Evolutionary conservation across 2,329 filamentous ascomycete species (phyloP), one percentile per base, ranked within the genome.

Genomic region (Monosporascus ibericus): DNA sequence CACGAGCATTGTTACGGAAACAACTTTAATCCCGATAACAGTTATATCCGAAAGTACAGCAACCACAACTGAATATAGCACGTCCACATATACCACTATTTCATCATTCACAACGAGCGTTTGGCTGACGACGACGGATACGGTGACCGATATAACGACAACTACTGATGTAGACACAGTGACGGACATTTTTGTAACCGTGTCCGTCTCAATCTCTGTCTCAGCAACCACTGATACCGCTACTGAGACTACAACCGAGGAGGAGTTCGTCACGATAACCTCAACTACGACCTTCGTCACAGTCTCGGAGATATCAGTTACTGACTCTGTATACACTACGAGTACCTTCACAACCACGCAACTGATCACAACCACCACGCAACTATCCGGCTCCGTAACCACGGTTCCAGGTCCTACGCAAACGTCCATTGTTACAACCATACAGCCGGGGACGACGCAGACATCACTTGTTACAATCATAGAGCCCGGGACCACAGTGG

Each of bases 341-440:
- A 53, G 50, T 17, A 70, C 68, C 14, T 65, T 65, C 47, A 63
- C 42, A 30, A 70, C 53, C 58, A 65, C 63, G 18, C 48, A 59
- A 46, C 53, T 55, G 36, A 44, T 63, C 30, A 65, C 62, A 18
- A 62, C 51, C 6, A 34, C 30, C 30, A 34, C 30, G 2, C 30
- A 34, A 34, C 30, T 34, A 34, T 11, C 30, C 30, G 30, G 30
- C 30, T 34, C 30, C 11, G 30, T 14, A 34, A 34, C 42, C 2
- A 52, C 53, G 7, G 49, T 36, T 37, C 46, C 50, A 11, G 50
- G 30, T 9, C 40, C 50, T 20, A 49, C 51, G 39, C 25, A 48
- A 20, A 54, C 54, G 9, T 27, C 20, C 25, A 38, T 44, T 44
- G 36, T 30, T 24, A 52, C 40, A 18, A 34, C 44, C 34, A 14